A percentile compares a stretch with the other conserved stretches of the same genome.
phyloP scores from a whole-genome alignment of 2,329 filamentous ascomycete genomes.

The Gaeumannomyces tritici region DNA sequence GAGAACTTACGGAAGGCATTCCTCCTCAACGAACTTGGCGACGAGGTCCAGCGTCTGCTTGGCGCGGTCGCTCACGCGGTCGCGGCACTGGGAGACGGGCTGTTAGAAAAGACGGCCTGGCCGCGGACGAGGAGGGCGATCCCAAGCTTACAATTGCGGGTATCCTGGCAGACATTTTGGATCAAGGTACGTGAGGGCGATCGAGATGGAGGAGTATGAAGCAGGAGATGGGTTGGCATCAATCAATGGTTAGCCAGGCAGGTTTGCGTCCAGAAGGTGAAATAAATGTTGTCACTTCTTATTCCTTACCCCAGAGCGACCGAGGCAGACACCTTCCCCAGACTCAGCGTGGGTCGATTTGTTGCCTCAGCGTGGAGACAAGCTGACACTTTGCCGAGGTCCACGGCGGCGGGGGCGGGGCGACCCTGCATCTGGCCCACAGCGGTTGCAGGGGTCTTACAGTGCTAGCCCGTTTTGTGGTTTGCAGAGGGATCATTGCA shows the following conservation, averaged over 20 bases:
- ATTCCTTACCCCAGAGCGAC: not conserved
- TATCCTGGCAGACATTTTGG: constrained; percentile 33
- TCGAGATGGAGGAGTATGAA: not conserved
- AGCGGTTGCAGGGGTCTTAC: too few relatives aligned
- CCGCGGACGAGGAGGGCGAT: not conserved
- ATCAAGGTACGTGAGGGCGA: not conserved
- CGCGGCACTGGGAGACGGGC: constrained; percentile 15
- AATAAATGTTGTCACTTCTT: not conserved
- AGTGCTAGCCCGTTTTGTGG: too few relatives aligned
- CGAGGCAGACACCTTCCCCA: not conserved
- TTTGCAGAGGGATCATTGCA: too few relatives aligned
- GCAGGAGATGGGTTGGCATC: not conserved
- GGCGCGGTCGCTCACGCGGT: constrained; percentile 71
- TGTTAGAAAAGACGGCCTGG: not conserved
- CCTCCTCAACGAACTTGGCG: constrained; percentile 93
- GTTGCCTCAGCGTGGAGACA: not conserved
- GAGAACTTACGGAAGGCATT: constrained; percentile 69
- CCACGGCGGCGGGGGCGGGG: too few relatives aligned
- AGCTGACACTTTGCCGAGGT: not conserved
- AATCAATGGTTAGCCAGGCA: not conserved
- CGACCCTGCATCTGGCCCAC: too few relatives aligned
- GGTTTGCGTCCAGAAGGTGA: not conserved
- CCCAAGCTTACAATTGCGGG: constrained; percentile 30
- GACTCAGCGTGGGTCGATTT: not conserved
- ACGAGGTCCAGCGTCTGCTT: constrained; percentile 79